A percentile compares a stretch with the other conserved stretches of the same genome.
These are phyloP conservation scores for Sporothrix protearum DNA, from an alignment of 2,329 filamentous ascomycete genomes.

Conservation along the genomic window DNA sequence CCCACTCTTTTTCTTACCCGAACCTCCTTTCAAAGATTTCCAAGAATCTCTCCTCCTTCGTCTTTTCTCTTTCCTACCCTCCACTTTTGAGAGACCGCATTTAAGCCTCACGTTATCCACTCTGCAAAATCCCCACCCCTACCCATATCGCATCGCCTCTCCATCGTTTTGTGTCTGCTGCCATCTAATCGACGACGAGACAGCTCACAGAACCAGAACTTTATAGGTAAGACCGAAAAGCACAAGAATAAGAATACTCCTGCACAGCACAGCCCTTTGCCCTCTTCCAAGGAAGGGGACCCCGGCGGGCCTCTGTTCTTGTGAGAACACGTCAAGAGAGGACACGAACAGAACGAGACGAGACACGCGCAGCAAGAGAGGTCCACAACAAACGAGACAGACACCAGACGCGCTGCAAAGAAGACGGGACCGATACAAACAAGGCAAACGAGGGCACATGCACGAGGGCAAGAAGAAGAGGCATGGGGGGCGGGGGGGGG, in stretches of 20 bases:
- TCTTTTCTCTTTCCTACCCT: conserved; percentile 27
- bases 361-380: neutral
- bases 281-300: neutral
- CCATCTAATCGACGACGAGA: conserved; percentile 20
- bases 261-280: neutral
- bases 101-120: conserved; percentile 30
- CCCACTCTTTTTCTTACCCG: conserved; percentile 19
- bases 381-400: neutral
- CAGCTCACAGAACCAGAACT: conserved; percentile 19
- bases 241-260: neutral
- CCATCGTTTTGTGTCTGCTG: conserved; percentile 23
- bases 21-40: conserved; percentile 21
- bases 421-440: neutral
- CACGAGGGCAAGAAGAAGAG: neutral
- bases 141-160: conserved; percentile 22
- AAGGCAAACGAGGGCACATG: neutral
- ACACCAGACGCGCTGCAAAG: neutral
- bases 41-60: conserved; percentile 14
- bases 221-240: conserved; percentile 20
- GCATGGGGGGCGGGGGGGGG: too few relatives aligned
- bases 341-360: neutral
- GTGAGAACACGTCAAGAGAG: neutral
- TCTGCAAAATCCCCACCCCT: conserved; percentile 29
- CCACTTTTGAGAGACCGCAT: conserved; percentile 29
- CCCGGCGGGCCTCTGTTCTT: neutral